Conservation (phyloP, 495 filamentous ascomycete species). For the Zalerion maritima region DNA sequence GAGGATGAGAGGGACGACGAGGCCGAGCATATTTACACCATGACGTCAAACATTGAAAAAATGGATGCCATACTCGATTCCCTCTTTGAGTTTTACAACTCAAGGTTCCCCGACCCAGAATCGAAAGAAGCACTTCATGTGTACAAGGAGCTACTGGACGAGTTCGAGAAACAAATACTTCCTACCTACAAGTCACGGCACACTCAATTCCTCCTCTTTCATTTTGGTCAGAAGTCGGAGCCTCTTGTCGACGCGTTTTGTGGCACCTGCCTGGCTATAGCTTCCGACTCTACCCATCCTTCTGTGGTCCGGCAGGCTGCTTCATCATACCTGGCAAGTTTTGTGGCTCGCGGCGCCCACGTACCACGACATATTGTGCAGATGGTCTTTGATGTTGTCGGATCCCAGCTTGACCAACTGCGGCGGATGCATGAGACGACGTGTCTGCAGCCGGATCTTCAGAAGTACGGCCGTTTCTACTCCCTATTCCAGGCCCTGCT, state of each 20-base stretch:
- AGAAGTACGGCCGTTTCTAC: slow-evolving; percentile 74
- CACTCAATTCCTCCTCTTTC: slow-evolving; percentile 84
- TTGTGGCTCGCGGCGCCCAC: slow-evolving; percentile 73
- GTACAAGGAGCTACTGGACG: slow-evolving; percentile 61
- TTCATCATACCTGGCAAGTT: slow-evolving; percentile 85
- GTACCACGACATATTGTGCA: slow-evolving; percentile 61
- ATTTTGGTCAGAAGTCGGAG: slow-evolving; percentile 69
- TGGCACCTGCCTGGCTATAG: slow-evolving; percentile 56
- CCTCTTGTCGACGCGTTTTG: slow-evolving; percentile 66
- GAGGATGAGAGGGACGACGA: slow-evolving; percentile 29
- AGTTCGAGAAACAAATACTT: slow-evolving; percentile 74
- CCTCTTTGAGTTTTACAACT: slow-evolving; percentile 69
- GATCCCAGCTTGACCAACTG: slow-evolving; percentile 55
- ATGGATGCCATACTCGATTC: slow-evolving; percentile 85
- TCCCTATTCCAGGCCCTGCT: slow-evolving; percentile 59
- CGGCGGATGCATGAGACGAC: slow-evolving; percentile 44
- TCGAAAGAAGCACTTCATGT: slow-evolving; percentile 31
- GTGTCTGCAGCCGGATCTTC: slow-evolving; percentile 72
- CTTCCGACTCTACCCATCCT: slow-evolving; percentile 39
- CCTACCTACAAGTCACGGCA: slow-evolving; percentile 79
- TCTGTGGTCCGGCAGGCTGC: slow-evolving; percentile 63
- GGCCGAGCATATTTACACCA: slow-evolving; percentile 35
- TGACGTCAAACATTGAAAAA: slow-evolving; percentile 73
- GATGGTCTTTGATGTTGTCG: slow-evolving; percentile 60
- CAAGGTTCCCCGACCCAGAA: slow-evolving; percentile 44